phyloP scores from a whole-genome alignment of 2,329 filamentous ascomycete genomes.

The Colletotrichum sublineola region DNA sequence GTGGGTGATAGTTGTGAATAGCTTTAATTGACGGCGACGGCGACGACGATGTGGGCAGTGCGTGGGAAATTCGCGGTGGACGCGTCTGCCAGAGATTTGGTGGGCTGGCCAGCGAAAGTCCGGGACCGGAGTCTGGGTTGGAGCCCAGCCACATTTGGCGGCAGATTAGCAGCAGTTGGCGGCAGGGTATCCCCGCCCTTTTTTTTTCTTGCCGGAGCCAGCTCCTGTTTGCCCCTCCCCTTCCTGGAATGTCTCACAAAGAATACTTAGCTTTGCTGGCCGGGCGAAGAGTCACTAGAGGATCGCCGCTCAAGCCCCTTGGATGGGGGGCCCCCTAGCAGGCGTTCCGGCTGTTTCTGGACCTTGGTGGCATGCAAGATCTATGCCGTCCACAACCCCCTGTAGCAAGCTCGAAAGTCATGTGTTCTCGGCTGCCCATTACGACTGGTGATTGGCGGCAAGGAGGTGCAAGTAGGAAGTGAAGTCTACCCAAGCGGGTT shows the following conservation, averaged over 20 bases:
- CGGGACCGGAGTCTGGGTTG: too few species aligned
- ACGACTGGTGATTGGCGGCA: constrained; percentile 23
- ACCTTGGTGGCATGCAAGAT: constrained; percentile 31
- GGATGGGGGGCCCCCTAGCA: constrained; percentile 22
- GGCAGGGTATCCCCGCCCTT: too few species aligned
- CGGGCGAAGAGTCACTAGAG: not conserved
- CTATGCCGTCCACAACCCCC: constrained; percentile 36
- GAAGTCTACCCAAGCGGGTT: constrained; percentile 17
- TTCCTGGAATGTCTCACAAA: constrained; percentile 2
- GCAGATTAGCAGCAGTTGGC: too few species aligned
- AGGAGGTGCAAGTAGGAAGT: not conserved
- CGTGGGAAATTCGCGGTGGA: too few species aligned
- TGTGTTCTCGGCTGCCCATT: constrained; percentile 17
- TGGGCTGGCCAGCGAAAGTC: too few species aligned
- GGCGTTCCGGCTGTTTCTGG: constrained; percentile 13
- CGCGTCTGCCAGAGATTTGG: too few species aligned
- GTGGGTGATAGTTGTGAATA: too few species aligned
- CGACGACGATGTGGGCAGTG: too few species aligned
- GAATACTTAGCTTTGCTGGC: not conserved
- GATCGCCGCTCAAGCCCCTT: constrained; percentile 5
- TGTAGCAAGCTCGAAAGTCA: constrained; percentile 24
- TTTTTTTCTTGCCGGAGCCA: not conserved
- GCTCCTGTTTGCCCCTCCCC: not conserved
- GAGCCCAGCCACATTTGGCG: too few species aligned
- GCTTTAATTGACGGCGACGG: too few species aligned